phyloP scores from a whole-genome alignment of 2,329 filamentous ascomycete species.

The Harringtonia lauricola region DNA sequence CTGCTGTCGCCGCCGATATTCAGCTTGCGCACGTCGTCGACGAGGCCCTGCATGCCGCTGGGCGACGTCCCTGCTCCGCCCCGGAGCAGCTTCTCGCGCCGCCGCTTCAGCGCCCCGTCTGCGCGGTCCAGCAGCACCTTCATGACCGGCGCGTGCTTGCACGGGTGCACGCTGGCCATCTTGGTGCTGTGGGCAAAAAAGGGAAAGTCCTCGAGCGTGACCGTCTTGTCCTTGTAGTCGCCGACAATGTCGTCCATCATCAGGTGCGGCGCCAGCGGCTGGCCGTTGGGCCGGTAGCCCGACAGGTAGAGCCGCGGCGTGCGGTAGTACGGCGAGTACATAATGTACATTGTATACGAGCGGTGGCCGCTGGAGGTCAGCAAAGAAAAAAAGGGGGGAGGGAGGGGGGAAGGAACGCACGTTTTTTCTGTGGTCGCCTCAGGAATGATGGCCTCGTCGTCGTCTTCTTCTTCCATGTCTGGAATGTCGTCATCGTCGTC shows the following conservation, averaged over 20 bases:
- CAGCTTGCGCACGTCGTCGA: constrained; percentile 5
- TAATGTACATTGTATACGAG: constrained; percentile 98
- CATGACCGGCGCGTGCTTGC: constrained; percentile 96
- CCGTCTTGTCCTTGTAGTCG: constrained; percentile 59
- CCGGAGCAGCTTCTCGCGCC: constrained; percentile 66
- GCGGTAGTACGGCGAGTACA: constrained; percentile 93
- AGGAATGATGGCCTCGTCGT: constrained; percentile 91
- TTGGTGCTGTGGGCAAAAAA: constrained; percentile 88
- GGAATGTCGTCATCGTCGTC: constrained; percentile 71
- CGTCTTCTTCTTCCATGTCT: constrained; percentile 97
- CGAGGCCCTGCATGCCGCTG: constrained; percentile 18
- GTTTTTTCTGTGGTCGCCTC: constrained; percentile 44
- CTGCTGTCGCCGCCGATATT: neutral
- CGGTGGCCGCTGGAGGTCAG: constrained; percentile 53
- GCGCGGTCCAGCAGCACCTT: constrained; percentile 93
- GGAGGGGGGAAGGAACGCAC: constrained; percentile 20
- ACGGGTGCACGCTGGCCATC: constrained; percentile 94
- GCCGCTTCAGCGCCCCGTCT: constrained; percentile 82
- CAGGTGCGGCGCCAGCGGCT: constrained; percentile 28
- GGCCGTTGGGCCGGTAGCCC: constrained; percentile 69
- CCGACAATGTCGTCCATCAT: constrained; percentile 29
- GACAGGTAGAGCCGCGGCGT: constrained; percentile 92
- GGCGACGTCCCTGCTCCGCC: constrained; percentile 33
- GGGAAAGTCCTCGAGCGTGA: constrained; percentile 94
- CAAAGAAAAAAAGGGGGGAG: neutral